Conservation (phyloP, 768 basidiomycete species). For the Pulveroboletus sp. region DNA sequence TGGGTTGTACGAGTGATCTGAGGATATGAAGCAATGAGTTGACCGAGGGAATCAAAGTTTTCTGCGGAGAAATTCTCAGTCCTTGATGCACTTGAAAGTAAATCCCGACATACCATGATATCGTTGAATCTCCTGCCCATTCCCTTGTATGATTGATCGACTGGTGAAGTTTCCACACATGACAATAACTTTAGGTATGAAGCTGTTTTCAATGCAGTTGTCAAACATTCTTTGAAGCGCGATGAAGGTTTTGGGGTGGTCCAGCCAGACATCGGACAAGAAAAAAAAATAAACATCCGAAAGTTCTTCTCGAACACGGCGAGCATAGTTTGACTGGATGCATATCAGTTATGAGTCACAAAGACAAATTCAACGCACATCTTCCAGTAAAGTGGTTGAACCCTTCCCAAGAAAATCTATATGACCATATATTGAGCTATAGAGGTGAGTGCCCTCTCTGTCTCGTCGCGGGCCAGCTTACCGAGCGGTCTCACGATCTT, state of each 20-base stretch:
- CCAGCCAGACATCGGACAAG: conserved; percentile 94
- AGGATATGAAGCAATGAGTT: conserved; percentile 79
- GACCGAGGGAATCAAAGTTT: conserved; percentile 81
- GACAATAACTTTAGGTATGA: conserved; percentile 85
- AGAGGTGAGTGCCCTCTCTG: conserved; percentile 7
- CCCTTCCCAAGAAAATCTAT: conserved; percentile 97
- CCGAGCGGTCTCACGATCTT: conserved; percentile 80
- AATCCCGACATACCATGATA: conserved; percentile 65
- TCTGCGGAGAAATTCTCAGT: conserved; percentile 43
- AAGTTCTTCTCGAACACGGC: conserved; percentile 62
- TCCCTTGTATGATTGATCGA: conserved; percentile 73
- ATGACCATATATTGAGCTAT: conserved; percentile 89
- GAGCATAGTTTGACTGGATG: conserved; percentile 54
- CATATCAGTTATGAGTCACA: neutral
- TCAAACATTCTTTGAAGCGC: conserved; percentile 86
- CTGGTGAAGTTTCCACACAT: conserved; percentile 95
- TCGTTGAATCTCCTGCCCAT: conserved; percentile 67
- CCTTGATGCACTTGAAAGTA: neutral
- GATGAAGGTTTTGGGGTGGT: conserved; percentile 74
- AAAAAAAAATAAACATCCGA: conserved; percentile 84
- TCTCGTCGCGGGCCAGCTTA: conserved; percentile 29
- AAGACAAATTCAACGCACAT: conserved; percentile 47
- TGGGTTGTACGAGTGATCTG: conserved; percentile 72
- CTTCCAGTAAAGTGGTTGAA: conserved; percentile 83
- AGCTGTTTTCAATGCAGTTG: conserved; percentile 80